These are phyloP conservation scores for Rasamsonia emersonii DNA, from an alignment of 2,329 filamentous ascomycete genomes.

Conservation along the genomic window DNA sequence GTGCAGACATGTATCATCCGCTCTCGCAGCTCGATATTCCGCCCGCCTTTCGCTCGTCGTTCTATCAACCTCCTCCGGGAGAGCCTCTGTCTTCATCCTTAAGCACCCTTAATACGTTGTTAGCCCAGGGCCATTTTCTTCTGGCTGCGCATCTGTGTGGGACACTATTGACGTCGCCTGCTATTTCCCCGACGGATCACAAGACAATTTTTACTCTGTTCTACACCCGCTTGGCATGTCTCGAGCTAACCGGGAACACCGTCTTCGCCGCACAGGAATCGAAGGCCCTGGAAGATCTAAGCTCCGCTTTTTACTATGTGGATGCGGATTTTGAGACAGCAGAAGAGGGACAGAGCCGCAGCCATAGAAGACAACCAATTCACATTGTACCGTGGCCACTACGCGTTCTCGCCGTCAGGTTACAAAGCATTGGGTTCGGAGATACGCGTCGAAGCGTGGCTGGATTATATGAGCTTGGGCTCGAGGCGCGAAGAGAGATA, in stretches of 20 bases:
- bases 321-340: slow-evolving; percentile 19
- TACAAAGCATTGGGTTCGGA: slow-evolving; percentile 78
- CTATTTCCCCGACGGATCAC: slow-evolving; percentile 43
- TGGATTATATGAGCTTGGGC: slow-evolving; percentile 78
- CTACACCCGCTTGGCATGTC: slow-evolving; percentile 71
- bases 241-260: slow-evolving; percentile 68
- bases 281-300: slow-evolving; percentile 54
- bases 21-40: slow-evolving; percentile 56
- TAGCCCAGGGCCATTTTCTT: slow-evolving; percentile 69
- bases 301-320: slow-evolving; percentile 45
- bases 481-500: slow-evolving; percentile 62
- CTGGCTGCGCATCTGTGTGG: slow-evolving; percentile 54
- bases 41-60: slow-evolving; percentile 59
- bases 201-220: slow-evolving; percentile 65
- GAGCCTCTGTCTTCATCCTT: slow-evolving; percentile 42
- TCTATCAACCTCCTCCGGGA: slow-evolving; percentile 53
- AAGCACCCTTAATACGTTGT: slow-evolving; percentile 51
- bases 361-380: slow-evolving; percentile 54
- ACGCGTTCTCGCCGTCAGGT: slow-evolving; percentile 69
- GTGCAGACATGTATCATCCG: slow-evolving; percentile 74
- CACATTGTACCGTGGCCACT: slow-evolving; percentile 83
- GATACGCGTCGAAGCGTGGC: slow-evolving; percentile 79
- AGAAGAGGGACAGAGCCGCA: slow-evolving; percentile 51
- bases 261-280: slow-evolving; percentile 59
- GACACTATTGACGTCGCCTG: slow-evolving; percentile 33